These are phyloP conservation scores for Amaranthus palmeri DNA, from an alignment of 148 eudicot genomes.

Conservation along the genomic window DNA sequence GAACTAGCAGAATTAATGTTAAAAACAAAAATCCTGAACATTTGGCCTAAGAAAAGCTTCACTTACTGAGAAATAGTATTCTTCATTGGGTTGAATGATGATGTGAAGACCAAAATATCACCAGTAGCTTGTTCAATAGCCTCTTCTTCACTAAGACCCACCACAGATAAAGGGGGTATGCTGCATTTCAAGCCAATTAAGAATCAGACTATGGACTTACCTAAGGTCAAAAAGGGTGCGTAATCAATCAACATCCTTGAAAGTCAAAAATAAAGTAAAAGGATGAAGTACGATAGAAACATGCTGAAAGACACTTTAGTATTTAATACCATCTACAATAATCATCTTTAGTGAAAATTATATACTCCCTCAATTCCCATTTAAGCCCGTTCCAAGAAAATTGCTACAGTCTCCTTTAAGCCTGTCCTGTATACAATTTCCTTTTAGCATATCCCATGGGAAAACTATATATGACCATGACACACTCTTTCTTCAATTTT, in stretches of 20 bases:
- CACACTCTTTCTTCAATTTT: no score
- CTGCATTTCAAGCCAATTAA: slow-evolving; percentile 44
- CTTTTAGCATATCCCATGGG: no score
- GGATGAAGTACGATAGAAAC: not conserved
- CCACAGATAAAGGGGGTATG: slow-evolving; percentile 95
- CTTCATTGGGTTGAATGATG: slow-evolving; percentile 94
- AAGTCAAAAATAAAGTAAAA: not conserved
- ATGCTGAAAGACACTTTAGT: not conserved
- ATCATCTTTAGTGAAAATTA: not conserved
- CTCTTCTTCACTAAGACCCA: slow-evolving; percentile 91
- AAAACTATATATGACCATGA: no score
- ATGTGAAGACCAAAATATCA: slow-evolving; percentile 75
- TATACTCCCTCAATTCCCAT: not conserved
- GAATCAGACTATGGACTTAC: slow-evolving; percentile 1
- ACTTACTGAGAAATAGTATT: slow-evolving; percentile 87
- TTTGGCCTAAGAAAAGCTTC: not conserved
- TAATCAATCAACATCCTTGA: not conserved
- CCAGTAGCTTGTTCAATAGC: slow-evolving; percentile 86
- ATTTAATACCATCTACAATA: not conserved
- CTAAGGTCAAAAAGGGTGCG: not conserved
- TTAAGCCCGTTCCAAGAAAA: not conserved
- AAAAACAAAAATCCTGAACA: not conserved
- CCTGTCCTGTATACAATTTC: no score
- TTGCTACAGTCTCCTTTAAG: no score
- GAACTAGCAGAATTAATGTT: not conserved